Evolutionary conservation across 805 yeast species (phyloP).

Genomic region (Candida sakaeoensis): DNA sequence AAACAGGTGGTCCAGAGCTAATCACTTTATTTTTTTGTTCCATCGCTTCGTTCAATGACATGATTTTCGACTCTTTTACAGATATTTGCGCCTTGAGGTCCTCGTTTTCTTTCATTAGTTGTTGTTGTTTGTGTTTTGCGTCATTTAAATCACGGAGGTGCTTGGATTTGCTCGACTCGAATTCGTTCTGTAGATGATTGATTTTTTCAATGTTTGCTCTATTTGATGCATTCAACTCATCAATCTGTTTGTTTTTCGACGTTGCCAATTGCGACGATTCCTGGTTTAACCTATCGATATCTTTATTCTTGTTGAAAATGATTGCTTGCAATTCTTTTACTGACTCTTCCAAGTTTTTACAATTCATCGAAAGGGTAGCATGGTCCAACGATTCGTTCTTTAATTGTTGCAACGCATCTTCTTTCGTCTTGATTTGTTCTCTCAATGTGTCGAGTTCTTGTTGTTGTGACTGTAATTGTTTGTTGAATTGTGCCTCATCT

Average conservation of each 20-base stretch:
- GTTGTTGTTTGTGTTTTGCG: background rate
- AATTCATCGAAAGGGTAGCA: background rate
- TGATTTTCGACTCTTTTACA: background rate
- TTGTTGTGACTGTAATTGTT: background rate
- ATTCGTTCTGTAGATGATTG: background rate
- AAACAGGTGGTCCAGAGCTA: background rate
- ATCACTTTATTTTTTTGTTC: background rate
- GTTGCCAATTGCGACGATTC: constrained; percentile 1
- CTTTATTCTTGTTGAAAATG: background rate
- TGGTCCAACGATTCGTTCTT: background rate
- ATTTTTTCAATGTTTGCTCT: background rate
- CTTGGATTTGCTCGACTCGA: no score
- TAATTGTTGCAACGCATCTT: background rate
- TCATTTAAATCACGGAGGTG: background rate
- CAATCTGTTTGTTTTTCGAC: constrained; percentile 5
- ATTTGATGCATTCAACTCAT: background rate
- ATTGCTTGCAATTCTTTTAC: constrained; percentile 1
- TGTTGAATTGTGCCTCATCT: background rate
- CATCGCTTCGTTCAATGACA: background rate
- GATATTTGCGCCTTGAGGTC: background rate
- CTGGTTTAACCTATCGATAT: constrained; percentile 1
- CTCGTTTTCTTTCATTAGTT: background rate
- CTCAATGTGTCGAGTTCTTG: background rate
- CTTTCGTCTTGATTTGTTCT: background rate
- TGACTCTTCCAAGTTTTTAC: background rate